Percentiles rank a stretch among this genome's conserved stretches.
Evolutionary conservation across 75 land plant genomes (phyloP).

Genomic region (Ceratopteris richardii): DNA sequence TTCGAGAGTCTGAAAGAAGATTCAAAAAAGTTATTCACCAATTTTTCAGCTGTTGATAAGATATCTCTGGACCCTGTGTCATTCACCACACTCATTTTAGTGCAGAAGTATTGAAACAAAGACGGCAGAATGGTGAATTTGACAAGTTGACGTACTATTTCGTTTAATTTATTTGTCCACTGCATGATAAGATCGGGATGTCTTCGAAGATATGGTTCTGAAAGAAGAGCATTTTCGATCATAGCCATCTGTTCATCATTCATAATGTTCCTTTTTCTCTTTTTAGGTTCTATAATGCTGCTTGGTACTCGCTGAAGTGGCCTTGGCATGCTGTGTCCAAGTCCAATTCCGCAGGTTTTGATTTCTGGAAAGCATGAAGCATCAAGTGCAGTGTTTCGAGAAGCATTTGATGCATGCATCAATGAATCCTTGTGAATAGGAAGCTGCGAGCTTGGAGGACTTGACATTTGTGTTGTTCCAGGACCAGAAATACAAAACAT

Average conservation of each 20-base stretch:
- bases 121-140: too few species aligned
- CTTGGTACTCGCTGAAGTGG: not conserved
- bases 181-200: slow-evolving; percentile 42
- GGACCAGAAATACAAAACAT: not conserved
- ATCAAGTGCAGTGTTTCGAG: not conserved
- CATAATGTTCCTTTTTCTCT: slow-evolving; percentile 82
- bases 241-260: slow-evolving; percentile 62
- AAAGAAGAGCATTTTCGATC: slow-evolving; percentile 64
- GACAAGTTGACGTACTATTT: too few species aligned
- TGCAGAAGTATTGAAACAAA: too few species aligned
- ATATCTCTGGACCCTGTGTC: slow-evolving; percentile 86
- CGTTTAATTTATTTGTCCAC: slow-evolving; percentile 69
- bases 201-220: slow-evolving; percentile 85
- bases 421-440: too few species aligned
- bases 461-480: not conserved
- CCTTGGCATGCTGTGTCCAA: not conserved
- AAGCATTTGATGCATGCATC: not conserved
- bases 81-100: too few species aligned
- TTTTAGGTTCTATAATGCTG: slow-evolving; percentile 58
- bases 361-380: not conserved
- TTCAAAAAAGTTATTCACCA: slow-evolving; percentile 38
- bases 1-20: too few species aligned
- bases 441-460: not conserved
- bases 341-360: not conserved
- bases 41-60: slow-evolving; percentile 74